Base-by-base conservation (phyloP, 2,329 filamentous ascomycete genomes). In the Penicillium sp. region DNA sequence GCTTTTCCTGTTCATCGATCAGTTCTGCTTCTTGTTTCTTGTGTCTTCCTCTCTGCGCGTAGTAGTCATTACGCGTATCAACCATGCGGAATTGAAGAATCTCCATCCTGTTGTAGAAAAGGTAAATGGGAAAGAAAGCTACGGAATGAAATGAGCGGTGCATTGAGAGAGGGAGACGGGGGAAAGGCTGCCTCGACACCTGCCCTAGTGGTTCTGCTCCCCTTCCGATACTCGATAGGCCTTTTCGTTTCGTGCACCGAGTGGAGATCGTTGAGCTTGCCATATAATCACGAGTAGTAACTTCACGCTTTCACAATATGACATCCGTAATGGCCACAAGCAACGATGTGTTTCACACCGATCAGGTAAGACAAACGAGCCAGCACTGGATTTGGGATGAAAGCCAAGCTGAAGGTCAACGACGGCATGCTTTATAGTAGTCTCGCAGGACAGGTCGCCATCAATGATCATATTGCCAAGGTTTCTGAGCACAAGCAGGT, bases 251-350 rank as follows among this genome's bases (percentile, higher is more conserved):
- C 23, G 23, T 23, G 23, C 23, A 23, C 23, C 23, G 23, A 5
- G 23, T 23, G 23, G 23, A 23, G 23, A 23, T 23, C 23, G 4
- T 23, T 23, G 23, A 23, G 23, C 23, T 23, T 5, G 23, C 23
- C 23, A 23, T 23, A 23, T 11, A 34, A 15, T 13, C 16, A n/a
- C 27, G 21, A 27, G 5, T 19, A 31, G n/a, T 15, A 31, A 13
- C 2, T 8, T 7, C 16, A 19, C 3, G 57, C 38, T 43, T 51
- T 57, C 13, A 65, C 61, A 44, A 63, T 63, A 11, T 56, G 52
- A 46, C 64, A 66, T 13, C 63, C 61, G 5, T 65, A 65, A 51
- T 66, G 63, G 1, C 63, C 64, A 33, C 64, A 64, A 19, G 64
- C 51, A n/a, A 64, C 54, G 8, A 66, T 65, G 40, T 66, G 60